Percentiles rank a stretch among this genome's conserved stretches.
Evolutionary conservation across 768 basidiomycete genomes (phyloP).

Genomic region (Psilocybe cyanescens): DNA sequence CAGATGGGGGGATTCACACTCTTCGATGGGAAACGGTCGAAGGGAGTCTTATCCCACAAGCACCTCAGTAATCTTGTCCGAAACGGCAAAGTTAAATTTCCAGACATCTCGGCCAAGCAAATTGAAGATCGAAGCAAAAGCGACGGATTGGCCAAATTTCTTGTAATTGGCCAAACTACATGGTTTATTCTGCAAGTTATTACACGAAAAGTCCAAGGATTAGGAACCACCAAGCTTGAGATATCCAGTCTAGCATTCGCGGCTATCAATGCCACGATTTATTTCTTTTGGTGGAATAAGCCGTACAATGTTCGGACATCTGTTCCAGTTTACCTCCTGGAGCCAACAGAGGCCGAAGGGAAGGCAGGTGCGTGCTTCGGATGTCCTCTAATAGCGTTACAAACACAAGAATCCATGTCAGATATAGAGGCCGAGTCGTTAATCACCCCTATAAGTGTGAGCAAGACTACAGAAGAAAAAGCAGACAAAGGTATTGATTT

Average conservation of each 20-base stretch:
- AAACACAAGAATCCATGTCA: neutral
- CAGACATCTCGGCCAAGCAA: constrained; percentile 13
- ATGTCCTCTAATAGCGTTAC: neutral
- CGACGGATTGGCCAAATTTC: constrained; percentile 33
- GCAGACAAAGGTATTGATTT: too few relatives aligned
- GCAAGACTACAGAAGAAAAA: too few relatives aligned
- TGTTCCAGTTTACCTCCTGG: constrained; percentile 12
- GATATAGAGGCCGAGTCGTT: neutral
- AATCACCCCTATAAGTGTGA: neutral
- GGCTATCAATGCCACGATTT: constrained; percentile 31
- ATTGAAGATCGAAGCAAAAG: constrained; percentile 31
- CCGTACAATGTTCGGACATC: constrained; percentile 31
- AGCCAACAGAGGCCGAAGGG: neutral
- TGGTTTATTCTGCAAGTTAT: constrained; percentile 38
- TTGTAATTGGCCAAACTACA: constrained; percentile 32
- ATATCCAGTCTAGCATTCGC: constrained; percentile 37
- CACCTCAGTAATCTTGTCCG: constrained; percentile 5
- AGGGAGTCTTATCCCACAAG: constrained; percentile 5
- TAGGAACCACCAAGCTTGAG: constrained; percentile 37
- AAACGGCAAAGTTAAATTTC: constrained; percentile 11
- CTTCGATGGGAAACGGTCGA: neutral
- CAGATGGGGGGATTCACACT: constrained; percentile 22
- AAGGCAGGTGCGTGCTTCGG: neutral
- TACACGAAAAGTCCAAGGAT: constrained; percentile 22
- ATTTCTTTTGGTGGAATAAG: constrained; percentile 41